A percentile compares a stretch with the other conserved stretches of the same genome.
phyloP scores from a whole-genome alignment of 2,329 filamentous ascomycete genomes.

The Pseudocercospora fijiensis region DNA sequence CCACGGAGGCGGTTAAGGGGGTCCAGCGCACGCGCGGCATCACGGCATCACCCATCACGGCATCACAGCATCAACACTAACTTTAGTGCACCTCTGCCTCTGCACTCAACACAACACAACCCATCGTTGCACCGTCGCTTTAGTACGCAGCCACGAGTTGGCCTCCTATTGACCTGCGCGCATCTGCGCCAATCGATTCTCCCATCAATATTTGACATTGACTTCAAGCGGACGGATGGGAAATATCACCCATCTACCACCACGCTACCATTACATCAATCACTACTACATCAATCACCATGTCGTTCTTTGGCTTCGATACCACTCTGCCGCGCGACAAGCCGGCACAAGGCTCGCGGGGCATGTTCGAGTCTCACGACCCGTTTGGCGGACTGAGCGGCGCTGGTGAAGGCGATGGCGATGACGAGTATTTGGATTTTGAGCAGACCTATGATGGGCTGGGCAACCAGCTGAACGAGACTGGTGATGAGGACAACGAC shows the following conservation, averaged over 20 bases:
- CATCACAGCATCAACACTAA: background rate
- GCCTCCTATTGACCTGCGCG: background rate
- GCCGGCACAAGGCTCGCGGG: constrained; percentile 54
- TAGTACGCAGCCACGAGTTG: background rate
- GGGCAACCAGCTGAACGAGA: constrained; percentile 85
- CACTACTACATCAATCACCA: constrained; percentile 18
- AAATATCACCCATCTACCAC: background rate
- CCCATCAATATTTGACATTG: background rate
- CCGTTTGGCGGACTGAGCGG: constrained; percentile 81
- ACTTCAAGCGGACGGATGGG: background rate
- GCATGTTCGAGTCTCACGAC: constrained; percentile 76
- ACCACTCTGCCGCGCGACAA: constrained; percentile 62
- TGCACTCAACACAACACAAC: background rate
- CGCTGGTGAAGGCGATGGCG: constrained; percentile 43
- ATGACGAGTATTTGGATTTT: constrained; percentile 75
- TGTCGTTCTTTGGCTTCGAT: constrained; percentile 95
- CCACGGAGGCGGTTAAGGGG: no score
- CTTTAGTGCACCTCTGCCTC: background rate
- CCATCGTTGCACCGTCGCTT: background rate
- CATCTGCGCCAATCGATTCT: background rate
- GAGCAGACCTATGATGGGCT: constrained; percentile 97
- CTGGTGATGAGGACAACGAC: constrained; percentile 92
- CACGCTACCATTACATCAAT: no score
- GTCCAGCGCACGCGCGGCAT: no score
- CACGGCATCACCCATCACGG: no score